phyloP scores from a whole-genome alignment of 805 yeast species.

The Lipomyces starkeyi region DNA sequence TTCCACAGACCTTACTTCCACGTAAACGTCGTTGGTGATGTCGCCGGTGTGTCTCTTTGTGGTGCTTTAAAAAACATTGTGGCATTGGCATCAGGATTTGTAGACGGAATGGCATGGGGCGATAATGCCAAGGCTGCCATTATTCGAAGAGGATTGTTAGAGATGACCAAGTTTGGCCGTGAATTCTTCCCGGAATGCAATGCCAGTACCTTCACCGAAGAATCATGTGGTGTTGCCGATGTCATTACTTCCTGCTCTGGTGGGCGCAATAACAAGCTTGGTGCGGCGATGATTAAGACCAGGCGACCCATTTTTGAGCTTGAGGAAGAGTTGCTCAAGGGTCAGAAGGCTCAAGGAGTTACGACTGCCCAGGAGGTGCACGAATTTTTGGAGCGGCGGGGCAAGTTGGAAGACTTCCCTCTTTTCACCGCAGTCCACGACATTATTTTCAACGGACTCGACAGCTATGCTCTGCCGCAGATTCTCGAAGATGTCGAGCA shows the following conservation, averaged over 20 bases:
- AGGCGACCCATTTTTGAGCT: constrained; percentile 73
- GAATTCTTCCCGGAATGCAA: constrained; percentile 74
- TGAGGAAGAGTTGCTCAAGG: constrained; percentile 85
- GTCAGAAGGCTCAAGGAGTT: constrained; percentile 96
- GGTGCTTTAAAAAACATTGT: constrained; percentile 97
- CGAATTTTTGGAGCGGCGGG: constrained; percentile 67
- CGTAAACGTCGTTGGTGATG: constrained; percentile 88
- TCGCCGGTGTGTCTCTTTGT: constrained; percentile 93
- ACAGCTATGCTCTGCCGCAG: constrained; percentile 28
- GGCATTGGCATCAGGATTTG: constrained; percentile 96
- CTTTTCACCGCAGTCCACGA: constrained; percentile 78
- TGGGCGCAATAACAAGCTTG: constrained; percentile 92
- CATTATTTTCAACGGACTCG: constrained; percentile 74
- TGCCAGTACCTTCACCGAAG: constrained; percentile 85
- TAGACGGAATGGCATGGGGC: constrained; percentile 98
- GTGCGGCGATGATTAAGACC: constrained; percentile 51
- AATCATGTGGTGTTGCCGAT: constrained; percentile 98
- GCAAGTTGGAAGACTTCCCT: constrained; percentile 74
- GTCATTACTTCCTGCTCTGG: constrained; percentile 97
- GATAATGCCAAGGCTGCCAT: constrained; percentile 98
- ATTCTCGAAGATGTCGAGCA: constrained; percentile 30
- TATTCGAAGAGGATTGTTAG: constrained; percentile 93
- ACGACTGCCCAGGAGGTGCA: constrained; percentile 90
- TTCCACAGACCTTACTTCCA: constrained; percentile 99
- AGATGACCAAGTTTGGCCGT: constrained; percentile 84